These are phyloP conservation scores for Aspergillus fructus DNA, from an alignment of 2,329 filamentous ascomycete genomes.

Conservation along the genomic window DNA sequence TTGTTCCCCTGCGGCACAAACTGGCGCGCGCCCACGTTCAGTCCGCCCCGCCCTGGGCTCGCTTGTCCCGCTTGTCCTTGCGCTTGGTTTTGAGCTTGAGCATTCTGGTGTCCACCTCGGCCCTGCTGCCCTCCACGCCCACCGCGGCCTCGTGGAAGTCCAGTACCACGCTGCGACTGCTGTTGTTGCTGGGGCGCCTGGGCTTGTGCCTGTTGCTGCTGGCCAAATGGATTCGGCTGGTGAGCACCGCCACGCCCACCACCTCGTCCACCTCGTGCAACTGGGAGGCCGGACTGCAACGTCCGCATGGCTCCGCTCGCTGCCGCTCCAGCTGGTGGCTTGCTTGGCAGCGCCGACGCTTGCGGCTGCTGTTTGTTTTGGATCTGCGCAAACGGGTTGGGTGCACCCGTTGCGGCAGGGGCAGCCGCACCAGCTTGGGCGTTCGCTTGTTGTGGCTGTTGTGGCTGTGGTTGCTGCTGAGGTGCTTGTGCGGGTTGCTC, in stretches of 20 bases:
- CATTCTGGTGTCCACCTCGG: constrained; percentile 42
- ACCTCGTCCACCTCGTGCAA: constrained; percentile 44
- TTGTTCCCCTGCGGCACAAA: constrained; percentile 60
- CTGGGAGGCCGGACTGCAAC: constrained; percentile 45
- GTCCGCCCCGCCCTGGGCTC: constrained; percentile 34
- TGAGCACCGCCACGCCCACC: constrained; percentile 39
- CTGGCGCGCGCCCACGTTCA: constrained; percentile 53
- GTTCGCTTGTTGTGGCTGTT: constrained; percentile 21
- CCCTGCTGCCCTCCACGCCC: constrained; percentile 35
- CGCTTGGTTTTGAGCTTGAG: constrained; percentile 34
- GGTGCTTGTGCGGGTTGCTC: constrained; percentile 18
- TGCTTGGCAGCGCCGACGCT: constrained; percentile 29
- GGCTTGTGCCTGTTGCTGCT: constrained; percentile 26
- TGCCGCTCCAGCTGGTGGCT: constrained; percentile 34
- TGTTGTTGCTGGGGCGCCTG: constrained; percentile 30
- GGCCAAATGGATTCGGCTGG: constrained; percentile 32
- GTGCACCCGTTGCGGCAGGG: constrained; percentile 11
- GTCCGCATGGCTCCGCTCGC: constrained; percentile 43
- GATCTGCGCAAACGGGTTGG: constrained; percentile 29
- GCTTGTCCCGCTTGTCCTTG: constrained; percentile 23
- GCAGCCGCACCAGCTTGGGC: constrained; percentile 18
- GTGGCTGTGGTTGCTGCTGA: constrained; percentile 12
- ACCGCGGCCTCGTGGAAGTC: constrained; percentile 46
- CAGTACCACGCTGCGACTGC: constrained; percentile 38
- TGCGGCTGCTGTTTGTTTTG: constrained; percentile 23